Conservation (phyloP, 1,284 basidiomycete species). For the Pseudozyma sp. region DNA sequence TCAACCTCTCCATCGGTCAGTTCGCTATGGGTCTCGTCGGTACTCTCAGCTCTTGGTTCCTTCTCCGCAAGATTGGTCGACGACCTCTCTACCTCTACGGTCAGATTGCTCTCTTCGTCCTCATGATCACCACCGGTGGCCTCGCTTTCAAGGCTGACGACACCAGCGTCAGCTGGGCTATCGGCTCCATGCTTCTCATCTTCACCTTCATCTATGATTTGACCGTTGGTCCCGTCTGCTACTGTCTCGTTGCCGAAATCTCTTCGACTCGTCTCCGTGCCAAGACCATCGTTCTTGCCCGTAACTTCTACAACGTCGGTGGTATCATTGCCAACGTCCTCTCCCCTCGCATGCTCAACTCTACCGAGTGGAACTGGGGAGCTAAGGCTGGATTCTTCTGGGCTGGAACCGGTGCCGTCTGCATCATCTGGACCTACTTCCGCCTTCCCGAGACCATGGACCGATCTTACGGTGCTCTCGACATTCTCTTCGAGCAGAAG, state of each 20-base stretch:
- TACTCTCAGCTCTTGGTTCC: constrained; percentile 70
- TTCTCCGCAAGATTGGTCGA: constrained; percentile 70
- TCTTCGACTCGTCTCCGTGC: constrained; percentile 71
- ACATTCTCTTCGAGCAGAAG: constrained; percentile 69
- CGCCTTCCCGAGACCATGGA: constrained; percentile 70
- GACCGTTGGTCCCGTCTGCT: constrained; percentile 70
- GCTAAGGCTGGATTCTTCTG: constrained; percentile 70
- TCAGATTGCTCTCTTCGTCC: constrained; percentile 69
- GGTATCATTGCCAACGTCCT: constrained; percentile 70
- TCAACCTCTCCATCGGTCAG: constrained; percentile 70
- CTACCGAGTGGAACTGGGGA: constrained; percentile 70
- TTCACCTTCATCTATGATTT: constrained; percentile 71
- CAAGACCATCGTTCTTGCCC: constrained; percentile 73
- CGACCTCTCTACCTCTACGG: constrained; percentile 72
- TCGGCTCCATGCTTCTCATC: constrained; percentile 70
- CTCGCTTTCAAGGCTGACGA: constrained; percentile 53
- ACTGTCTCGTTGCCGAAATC: constrained; percentile 72
- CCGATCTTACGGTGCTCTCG: constrained; percentile 70
- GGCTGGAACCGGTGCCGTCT: constrained; percentile 68
- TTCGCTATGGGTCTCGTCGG: constrained; percentile 69
- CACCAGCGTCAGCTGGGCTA: constrained; percentile 64
- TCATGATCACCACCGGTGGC: constrained; percentile 72
- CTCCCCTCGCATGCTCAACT: constrained; percentile 71
- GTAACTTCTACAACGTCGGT: constrained; percentile 70
- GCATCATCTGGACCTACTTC: constrained; percentile 69